phyloP scores from a whole-genome alignment of 805 yeast species.

The Zygotorulaspora florentina region DNA sequence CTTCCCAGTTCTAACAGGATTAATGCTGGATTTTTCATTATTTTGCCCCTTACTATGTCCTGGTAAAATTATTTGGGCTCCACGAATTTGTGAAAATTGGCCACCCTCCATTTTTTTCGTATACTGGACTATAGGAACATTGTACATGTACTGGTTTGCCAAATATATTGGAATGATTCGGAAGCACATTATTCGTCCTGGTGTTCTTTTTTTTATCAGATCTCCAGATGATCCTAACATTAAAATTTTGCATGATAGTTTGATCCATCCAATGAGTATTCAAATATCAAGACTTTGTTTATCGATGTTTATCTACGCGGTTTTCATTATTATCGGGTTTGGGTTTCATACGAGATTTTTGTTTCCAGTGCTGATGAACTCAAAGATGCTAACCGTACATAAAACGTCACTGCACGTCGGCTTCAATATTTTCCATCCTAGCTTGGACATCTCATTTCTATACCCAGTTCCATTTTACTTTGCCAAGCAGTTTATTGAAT shows the following conservation, averaged over 20 bases:
- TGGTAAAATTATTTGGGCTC: slow-evolving; percentile 20
- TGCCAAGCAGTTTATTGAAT: slow-evolving; percentile 25
- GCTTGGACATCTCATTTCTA: not conserved
- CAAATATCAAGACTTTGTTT: slow-evolving; percentile 71
- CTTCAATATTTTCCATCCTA: slow-evolving; percentile 33
- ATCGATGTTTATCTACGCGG: slow-evolving; percentile 70
- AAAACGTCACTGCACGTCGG: not conserved
- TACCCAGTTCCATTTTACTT: slow-evolving; percentile 12
- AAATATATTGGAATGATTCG: slow-evolving; percentile 82
- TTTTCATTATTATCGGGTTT: slow-evolving; percentile 69
- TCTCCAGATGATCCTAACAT: slow-evolving; percentile 94
- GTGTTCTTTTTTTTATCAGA: slow-evolving; percentile 85
- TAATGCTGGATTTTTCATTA: slow-evolving; percentile 63
- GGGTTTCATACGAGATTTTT: slow-evolving; percentile 57
- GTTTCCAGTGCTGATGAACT: slow-evolving; percentile 37
- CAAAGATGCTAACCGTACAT: slow-evolving; percentile 18
- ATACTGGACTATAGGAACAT: slow-evolving; percentile 73
- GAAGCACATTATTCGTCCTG: slow-evolving; percentile 67
- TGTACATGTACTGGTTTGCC: slow-evolving; percentile 85
- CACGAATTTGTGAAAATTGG: slow-evolving; percentile 23
- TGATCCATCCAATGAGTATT: slow-evolving; percentile 66
- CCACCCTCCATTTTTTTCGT: slow-evolving; percentile 24
- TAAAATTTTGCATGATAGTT: slow-evolving; percentile 79
- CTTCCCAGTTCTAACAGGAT: slow-evolving; percentile 86
- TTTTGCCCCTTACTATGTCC: slow-evolving; percentile 27